Percentiles rank a stretch among this genome's conserved stretches.
These are phyloP conservation scores for Vaccinium darrowii DNA, from an alignment of 148 eudicot species.

Conservation along the genomic window DNA sequence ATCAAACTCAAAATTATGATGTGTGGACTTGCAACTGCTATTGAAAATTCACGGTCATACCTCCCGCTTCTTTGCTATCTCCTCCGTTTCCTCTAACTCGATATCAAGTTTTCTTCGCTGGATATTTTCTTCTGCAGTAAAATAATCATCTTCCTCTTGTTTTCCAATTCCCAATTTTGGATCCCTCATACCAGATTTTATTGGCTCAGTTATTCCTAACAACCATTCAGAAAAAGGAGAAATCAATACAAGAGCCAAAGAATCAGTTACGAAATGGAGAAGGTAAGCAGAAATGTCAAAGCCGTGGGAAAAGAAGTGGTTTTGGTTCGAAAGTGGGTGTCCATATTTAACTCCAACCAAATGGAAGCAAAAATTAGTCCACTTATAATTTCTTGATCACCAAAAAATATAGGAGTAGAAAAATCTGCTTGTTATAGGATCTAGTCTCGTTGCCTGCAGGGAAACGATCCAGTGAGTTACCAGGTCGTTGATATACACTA, in stretches of 20 bases:
- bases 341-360: neutral
- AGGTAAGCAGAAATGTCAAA: constrained; percentile 5
- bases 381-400: neutral
- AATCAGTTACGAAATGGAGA: neutral
- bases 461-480: neutral
- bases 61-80: constrained; percentile 88
- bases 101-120: constrained; percentile 86
- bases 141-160: constrained; percentile 94
- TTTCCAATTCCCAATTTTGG: constrained; percentile 83
- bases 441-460: neutral
- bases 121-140: constrained; percentile 88
- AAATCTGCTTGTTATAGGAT: neutral
- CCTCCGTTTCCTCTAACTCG: constrained; percentile 86
- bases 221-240: neutral
- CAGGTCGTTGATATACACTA: neutral
- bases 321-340: neutral
- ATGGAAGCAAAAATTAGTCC: neutral
- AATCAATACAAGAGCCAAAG: constrained; percentile 2
- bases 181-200: constrained; percentile 89
- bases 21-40: constrained; percentile 10
- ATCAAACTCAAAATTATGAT: constrained; percentile 50
- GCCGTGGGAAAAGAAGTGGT: neutral
- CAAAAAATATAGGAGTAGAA: neutral
- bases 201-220: constrained; percentile 84
- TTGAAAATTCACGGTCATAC: constrained; percentile 44